A percentile compares a stretch with the other conserved stretches of the same genome.
Evolutionary conservation across 2,329 filamentous ascomycete species (phyloP).

Genomic region (Penicillium brevicompactum): DNA sequence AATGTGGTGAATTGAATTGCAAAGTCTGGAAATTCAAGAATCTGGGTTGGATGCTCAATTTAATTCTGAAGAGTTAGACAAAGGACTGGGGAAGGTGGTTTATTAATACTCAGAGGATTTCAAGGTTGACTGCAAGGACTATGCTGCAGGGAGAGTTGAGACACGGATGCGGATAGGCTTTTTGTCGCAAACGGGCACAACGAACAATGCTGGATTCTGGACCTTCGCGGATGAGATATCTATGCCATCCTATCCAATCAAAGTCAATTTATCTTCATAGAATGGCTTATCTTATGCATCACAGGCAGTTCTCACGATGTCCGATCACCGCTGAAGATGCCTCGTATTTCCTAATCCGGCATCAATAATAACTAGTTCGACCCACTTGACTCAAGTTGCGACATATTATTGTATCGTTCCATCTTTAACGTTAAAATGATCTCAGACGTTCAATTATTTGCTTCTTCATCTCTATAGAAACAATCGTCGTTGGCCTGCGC

Average conservation of each 20-base stretch:
- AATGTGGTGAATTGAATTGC: no score
- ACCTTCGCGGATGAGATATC: not conserved
- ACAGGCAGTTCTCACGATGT: not conserved
- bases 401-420: slow-evolving; percentile 8
- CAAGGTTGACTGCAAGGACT: slow-evolving; percentile 20
- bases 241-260: not conserved
- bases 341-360: slow-evolving; percentile 5
- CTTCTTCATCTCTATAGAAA: not conserved
- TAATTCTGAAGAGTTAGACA: not conserved
- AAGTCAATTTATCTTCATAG: not conserved
- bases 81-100: not conserved
- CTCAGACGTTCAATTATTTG: slow-evolving; percentile 1
- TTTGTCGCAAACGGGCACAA: slow-evolving; percentile 16
- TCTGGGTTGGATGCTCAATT: not conserved
- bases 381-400: slow-evolving; percentile 20
- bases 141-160: slow-evolving; percentile 27
- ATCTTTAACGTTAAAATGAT: not conserved
- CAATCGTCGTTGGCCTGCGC: slow-evolving; percentile 14
- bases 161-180: slow-evolving; percentile 25
- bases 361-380: slow-evolving; percentile 17
- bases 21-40: not conserved
- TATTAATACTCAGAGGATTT: slow-evolving; percentile 6
- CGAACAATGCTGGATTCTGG: not conserved
- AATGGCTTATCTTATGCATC: not conserved
- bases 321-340: not conserved